Evolutionary conservation across 2,329 filamentous ascomycete species (phyloP), one percentile per base, ranked within the genome.

Genomic region (Pseudogymnoascus sp.): DNA sequence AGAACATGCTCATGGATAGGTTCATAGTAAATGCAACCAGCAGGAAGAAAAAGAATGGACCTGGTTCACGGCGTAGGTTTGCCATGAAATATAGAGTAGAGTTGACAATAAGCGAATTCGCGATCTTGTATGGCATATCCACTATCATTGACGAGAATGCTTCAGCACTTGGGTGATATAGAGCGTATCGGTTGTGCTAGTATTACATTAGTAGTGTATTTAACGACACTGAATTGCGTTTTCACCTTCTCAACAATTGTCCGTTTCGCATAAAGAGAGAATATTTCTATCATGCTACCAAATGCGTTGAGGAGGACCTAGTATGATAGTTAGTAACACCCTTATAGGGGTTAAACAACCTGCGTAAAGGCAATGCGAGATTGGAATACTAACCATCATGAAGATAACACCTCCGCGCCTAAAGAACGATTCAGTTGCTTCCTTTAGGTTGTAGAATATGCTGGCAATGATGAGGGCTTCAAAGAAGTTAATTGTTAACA

Each of bases 121-220:
- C 23, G 7, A 94, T 74, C 74, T 92, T 95, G 75, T 91, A 91
- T 0, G 91, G 91, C 76, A 94, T 77, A 68, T 96, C 92, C 66
- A 84, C 88, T 37, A 96, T 75, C 88, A 94, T 93, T 11, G 89
- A 93, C 0, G 91, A 84, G 59, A 92, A 81, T 14, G 91, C 90
- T 80, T 97, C 92, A 8, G 92, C 89, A 11, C 89, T 92, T 0
- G 93, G 91, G 69, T 96, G 92, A 69, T 96, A 96, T 12, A 97
- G 80, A 19, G 92, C 92, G 72, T 96, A 97, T 65, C 89, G 85
- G 62, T 82, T 78, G 69, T 97, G 93, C 73, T 96, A 55, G 11
- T 31, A 5, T 55, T 55, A 55, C 29, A 55, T 55, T 55, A 55
- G 45, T 19, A 55, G 45, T 33, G 45, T 14, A 52, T 19, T 55